Conservation (phyloP, 139 green algal genomes). For the Coelastrella sp. region DNA sequence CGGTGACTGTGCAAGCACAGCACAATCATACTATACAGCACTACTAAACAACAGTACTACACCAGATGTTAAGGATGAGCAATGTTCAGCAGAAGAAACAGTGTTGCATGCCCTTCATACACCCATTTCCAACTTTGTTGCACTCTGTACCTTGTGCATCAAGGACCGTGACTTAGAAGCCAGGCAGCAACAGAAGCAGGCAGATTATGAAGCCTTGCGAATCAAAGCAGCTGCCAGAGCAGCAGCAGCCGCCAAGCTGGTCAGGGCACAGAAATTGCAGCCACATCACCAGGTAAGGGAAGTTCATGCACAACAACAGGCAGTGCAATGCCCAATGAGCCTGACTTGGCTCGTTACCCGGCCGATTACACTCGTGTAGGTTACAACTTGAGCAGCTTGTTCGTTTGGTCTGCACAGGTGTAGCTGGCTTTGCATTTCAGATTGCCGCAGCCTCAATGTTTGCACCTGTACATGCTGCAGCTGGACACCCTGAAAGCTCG, state of each 20-base stretch:
- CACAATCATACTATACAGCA: no score
- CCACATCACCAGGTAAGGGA: neutral
- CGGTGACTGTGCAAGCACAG: no score
- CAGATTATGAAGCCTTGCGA: neutral
- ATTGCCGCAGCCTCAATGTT: neutral
- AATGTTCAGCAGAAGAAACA: neutral
- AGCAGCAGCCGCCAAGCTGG: conserved; percentile 8
- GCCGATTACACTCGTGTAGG: neutral
- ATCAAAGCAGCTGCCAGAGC: neutral
- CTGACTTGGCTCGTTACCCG: neutral
- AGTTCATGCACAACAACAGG: neutral
- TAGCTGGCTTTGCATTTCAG: neutral
- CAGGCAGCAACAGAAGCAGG: neutral
- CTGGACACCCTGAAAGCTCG: conserved; percentile 26
- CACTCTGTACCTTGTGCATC: neutral
- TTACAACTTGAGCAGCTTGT: neutral
- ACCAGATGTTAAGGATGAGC: neutral
- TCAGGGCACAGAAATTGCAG: conserved; percentile 10
- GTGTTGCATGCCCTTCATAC: neutral
- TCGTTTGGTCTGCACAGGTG: neutral
- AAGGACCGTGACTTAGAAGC: conserved; percentile 3
- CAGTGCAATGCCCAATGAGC: neutral
- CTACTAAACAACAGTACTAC: no score
- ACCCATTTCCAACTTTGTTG: neutral
- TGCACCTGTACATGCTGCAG: neutral